A percentile compares a stretch with the other conserved stretches of the same genome.
Evolutionary conservation across 257 asterid species (phyloP).

Genomic region (Penstemon eatonii): DNA sequence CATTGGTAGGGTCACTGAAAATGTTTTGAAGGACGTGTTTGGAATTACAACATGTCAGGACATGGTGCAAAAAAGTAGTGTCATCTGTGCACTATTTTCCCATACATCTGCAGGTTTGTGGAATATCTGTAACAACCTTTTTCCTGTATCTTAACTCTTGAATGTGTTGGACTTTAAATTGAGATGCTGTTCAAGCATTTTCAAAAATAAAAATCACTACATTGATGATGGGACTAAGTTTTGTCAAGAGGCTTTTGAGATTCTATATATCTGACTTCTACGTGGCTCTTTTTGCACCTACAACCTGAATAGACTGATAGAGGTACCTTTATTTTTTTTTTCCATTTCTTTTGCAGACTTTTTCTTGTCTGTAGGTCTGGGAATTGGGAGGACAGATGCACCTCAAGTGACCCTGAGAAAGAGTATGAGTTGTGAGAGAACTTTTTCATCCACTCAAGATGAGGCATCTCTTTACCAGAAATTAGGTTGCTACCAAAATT

Average conservation of each 20-base stretch:
- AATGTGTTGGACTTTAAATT: background rate
- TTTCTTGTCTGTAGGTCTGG: conserved; percentile 86
- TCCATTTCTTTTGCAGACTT: conserved; percentile 61
- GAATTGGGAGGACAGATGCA: conserved; percentile 83
- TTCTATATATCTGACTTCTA: conserved; percentile 5
- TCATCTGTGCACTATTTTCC: conserved; percentile 82
- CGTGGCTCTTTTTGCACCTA: background rate
- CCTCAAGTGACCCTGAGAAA: conserved; percentile 67
- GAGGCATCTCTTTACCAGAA: conserved; percentile 60
- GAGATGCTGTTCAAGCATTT: conserved; percentile 8
- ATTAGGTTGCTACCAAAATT: conserved; percentile 46
- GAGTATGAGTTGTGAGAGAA: conserved; percentile 92
- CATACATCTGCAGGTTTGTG: conserved; percentile 82
- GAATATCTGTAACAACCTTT: conserved; percentile 12
- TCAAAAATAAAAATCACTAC: background rate
- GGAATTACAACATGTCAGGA: conserved; percentile 84
- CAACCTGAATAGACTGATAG: conserved; percentile 1
- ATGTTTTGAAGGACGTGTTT: conserved; percentile 66
- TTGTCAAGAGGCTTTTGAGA: conserved; percentile 15
- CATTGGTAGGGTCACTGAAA: conserved; percentile 95
- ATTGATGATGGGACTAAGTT: conserved; percentile 6
- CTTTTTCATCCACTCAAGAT: conserved; percentile 78
- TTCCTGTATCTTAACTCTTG: conserved; percentile 19
- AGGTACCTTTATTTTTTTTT: conserved; percentile 5
- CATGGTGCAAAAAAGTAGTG: conserved; percentile 74